A percentile compares a stretch with the other conserved stretches of the same genome.
phyloP scores from a whole-genome alignment of 306 rosid species.

The Fagus sylvatica region DNA sequence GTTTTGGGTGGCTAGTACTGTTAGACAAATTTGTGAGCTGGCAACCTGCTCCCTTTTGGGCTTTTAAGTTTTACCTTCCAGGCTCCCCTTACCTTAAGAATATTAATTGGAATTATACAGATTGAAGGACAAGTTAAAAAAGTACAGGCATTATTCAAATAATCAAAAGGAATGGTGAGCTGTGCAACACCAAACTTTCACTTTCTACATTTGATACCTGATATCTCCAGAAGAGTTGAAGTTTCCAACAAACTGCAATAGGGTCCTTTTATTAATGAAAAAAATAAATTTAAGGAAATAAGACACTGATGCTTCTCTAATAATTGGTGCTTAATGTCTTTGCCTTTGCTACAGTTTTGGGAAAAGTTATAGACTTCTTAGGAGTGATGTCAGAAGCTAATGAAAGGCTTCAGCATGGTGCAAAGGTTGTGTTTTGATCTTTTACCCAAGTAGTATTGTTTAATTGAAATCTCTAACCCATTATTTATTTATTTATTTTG shows the following conservation, averaged over 20 bases:
- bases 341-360: conserved; percentile 38
- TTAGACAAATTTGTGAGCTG: too few relatives aligned
- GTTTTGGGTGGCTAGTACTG: too few relatives aligned
- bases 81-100: too few relatives aligned
- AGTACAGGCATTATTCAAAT: not conserved
- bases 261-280: too few relatives aligned
- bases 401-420: conserved; percentile 16
- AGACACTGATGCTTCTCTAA: not conserved
- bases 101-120: too few relatives aligned
- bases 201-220: too few relatives aligned
- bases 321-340: conserved; percentile 14
- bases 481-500: not conserved
- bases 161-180: not conserved
- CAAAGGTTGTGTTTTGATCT: conserved; percentile 57
- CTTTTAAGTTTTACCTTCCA: too few relatives aligned
- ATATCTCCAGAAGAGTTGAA: too few relatives aligned
- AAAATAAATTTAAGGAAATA: not conserved
- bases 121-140: too few relatives aligned
- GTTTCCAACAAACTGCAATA: too few relatives aligned
- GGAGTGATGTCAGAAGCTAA: conserved; percentile 80
- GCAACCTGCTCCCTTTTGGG: too few relatives aligned
- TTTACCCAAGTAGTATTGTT: conserved; percentile 1
- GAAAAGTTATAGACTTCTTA: conserved; percentile 55
- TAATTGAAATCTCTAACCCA: conserved; percentile 9
- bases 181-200: not conserved